Base-by-base conservation (phyloP, 2,329 filamentous ascomycete genomes). In the Beauveria sp. region DNA sequence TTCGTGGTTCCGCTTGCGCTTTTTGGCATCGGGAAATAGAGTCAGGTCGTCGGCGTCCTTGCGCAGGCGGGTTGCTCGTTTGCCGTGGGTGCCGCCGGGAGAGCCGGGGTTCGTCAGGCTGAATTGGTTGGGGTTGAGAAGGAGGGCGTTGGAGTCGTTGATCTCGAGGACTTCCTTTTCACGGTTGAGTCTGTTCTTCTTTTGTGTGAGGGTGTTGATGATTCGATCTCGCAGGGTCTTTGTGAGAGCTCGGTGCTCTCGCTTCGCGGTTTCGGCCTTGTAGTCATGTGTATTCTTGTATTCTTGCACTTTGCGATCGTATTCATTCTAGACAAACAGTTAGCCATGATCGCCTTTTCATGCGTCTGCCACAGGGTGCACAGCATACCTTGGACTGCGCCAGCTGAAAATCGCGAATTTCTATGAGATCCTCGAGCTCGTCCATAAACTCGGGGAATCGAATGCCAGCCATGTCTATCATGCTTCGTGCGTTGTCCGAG, bases 381-480 rank as follows among this genome's bases (percentile, higher is more conserved):
- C 5, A 34, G 73, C 84, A 70, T 80, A 96, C 94, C 81, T 89
- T 88, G 66, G 96, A 84, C 70, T 88, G 84, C 7, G 89, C 87
- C 70, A 97, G 77, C 67, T 92, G 86, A 65, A 89, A 87, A 77
- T 99, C 94, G 67, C 91, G 85, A 69, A 91, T 84, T 74, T 97
- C 92, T 66, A 96, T 86, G 8, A 91, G 83, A 72, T 96, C 88
- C 71, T 97, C 96, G 59, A 97, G 84, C 64, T 93, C 86, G 66
- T 91, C 85, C 22, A 94, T 85, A 77, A 96, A 97, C 66, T 91
- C 86, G 62, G 88, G 83, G 72, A 96, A 97, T 70, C 89, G 85
- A 68, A 87, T 90, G 1, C 94, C 94, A 40, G 91, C 91, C 76
- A 90, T 88, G 58, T 88, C 82, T 28, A 90, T 71, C 70, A 89